These are phyloP conservation scores for Myxozyma neotropica DNA, from an alignment of 805 yeast genomes.

Conservation along the genomic window DNA sequence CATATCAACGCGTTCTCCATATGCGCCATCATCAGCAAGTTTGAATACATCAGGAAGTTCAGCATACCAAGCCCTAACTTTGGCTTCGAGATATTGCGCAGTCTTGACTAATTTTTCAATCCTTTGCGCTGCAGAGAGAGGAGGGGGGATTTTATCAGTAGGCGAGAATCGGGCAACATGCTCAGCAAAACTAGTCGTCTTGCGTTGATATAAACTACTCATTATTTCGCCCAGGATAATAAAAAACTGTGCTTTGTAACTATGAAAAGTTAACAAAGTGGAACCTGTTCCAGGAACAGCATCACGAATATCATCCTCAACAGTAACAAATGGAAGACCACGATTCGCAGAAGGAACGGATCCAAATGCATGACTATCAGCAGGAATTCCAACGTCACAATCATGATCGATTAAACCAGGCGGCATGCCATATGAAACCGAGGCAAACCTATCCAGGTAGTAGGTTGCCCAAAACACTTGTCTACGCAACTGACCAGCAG, in stretches of 20 bases:
- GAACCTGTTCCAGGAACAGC: not conserved
- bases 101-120: slow-evolving; percentile 5
- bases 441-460: slow-evolving; percentile 16
- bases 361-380: not conserved
- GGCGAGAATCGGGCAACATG: not conserved
- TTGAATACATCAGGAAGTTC: slow-evolving; percentile 13
- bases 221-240: slow-evolving; percentile 21
- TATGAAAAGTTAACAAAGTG: slow-evolving; percentile 21
- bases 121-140: not conserved
- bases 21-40: slow-evolving; percentile 8
- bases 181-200: not conserved
- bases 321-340: not conserved
- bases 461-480: slow-evolving; percentile 29
- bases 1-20: not conserved
- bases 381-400: slow-evolving; percentile 22
- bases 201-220: slow-evolving; percentile 11
- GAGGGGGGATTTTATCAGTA: too few species aligned
- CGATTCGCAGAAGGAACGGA: not conserved
- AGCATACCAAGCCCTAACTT: slow-evolving; percentile 17
- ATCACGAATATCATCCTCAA: slow-evolving; percentile 8
- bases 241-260: slow-evolving; percentile 12
- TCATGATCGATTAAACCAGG: slow-evolving; percentile 11
- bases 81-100: slow-evolving; percentile 15
- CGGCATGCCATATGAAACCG: slow-evolving; percentile 26
- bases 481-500: slow-evolving; percentile 9